Evolutionary conservation across 257 asterid species (phyloP).

Genomic region (Petrea volubilis): DNA sequence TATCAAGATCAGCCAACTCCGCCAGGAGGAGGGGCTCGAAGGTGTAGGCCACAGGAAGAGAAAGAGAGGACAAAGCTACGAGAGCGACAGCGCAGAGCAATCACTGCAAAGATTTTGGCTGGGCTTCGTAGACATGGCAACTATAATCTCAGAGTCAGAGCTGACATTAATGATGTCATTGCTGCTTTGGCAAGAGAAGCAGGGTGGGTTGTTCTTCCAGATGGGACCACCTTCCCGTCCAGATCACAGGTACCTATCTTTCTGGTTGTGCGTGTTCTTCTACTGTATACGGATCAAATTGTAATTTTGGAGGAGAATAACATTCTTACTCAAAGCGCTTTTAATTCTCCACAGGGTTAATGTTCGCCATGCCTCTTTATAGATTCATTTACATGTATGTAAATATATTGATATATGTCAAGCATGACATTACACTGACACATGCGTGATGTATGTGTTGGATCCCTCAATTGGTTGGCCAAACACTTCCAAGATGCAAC

Average conservation of each 20-base stretch:
- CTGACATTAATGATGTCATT: constrained; percentile 95
- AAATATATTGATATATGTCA: background rate
- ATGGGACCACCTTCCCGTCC: constrained; percentile 97
- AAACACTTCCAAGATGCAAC: constrained; percentile 7
- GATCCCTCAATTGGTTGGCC: constrained; percentile 11
- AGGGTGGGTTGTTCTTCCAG: constrained; percentile 99
- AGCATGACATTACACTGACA: constrained; percentile 3
- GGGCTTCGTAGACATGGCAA: constrained; percentile 97
- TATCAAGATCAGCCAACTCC: constrained; percentile 78
- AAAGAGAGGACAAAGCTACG: constrained; percentile 97
- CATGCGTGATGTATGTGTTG: background rate
- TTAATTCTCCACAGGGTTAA: background rate
- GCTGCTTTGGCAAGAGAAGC: constrained; percentile 99
- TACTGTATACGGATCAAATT: background rate
- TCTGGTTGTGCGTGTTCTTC: background rate
- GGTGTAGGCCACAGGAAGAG: constrained; percentile 96
- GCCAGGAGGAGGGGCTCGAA: constrained; percentile 74
- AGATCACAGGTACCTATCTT: constrained; percentile 63
- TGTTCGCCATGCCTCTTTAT: background rate
- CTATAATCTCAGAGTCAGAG: constrained; percentile 96
- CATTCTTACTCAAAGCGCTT: constrained; percentile 9
- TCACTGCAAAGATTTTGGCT: constrained; percentile 96
- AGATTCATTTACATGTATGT: background rate
- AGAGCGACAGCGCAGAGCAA: constrained; percentile 95
- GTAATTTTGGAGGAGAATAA: constrained; percentile 6